These are phyloP conservation scores for Afroboletus lepidellus DNA, from an alignment of 1,284 basidiomycete genomes.

Conservation along the genomic window DNA sequence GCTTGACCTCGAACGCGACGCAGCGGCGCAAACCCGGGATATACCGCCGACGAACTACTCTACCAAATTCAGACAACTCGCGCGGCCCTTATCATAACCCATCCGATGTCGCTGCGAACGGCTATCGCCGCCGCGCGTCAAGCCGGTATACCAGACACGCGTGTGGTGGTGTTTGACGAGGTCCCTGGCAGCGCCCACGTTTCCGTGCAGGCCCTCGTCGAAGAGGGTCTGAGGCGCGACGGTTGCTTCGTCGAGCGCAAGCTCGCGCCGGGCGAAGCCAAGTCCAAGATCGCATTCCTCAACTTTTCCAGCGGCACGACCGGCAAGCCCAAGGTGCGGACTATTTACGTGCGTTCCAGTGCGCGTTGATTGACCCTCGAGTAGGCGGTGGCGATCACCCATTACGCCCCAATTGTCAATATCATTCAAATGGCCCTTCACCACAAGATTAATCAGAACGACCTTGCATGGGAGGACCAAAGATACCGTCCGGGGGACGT, in stretches of 20 bases:
- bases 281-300: conserved; percentile 69
- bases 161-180: conserved; percentile 52
- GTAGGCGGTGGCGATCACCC: conserved; percentile 65
- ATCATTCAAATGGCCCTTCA: conserved; percentile 53
- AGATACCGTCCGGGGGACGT: conserved; percentile 56
- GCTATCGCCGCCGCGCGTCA: conserved; percentile 56
- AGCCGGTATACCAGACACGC: conserved; percentile 49
- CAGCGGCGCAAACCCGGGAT: conserved; percentile 64
- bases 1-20: neutral
- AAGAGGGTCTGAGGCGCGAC: conserved; percentile 37
- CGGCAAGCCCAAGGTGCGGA: conserved; percentile 52
- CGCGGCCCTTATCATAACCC: conserved; percentile 57
- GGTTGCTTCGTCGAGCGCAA: conserved; percentile 40
- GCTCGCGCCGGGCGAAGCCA: conserved; percentile 61
- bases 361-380: neutral
- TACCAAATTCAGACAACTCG: conserved; percentile 58
- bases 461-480: conserved; percentile 37
- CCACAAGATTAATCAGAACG: conserved; percentile 42
- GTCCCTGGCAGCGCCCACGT: conserved; percentile 16
- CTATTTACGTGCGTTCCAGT: neutral
- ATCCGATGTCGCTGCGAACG: conserved; percentile 50
- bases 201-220: conserved; percentile 40
- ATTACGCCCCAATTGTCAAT: conserved; percentile 58
- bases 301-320: conserved; percentile 78
- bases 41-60: conserved; percentile 63